These are phyloP conservation scores for Pichia cephalocereana DNA, from an alignment of 805 yeast genomes.

Conservation along the genomic window DNA sequence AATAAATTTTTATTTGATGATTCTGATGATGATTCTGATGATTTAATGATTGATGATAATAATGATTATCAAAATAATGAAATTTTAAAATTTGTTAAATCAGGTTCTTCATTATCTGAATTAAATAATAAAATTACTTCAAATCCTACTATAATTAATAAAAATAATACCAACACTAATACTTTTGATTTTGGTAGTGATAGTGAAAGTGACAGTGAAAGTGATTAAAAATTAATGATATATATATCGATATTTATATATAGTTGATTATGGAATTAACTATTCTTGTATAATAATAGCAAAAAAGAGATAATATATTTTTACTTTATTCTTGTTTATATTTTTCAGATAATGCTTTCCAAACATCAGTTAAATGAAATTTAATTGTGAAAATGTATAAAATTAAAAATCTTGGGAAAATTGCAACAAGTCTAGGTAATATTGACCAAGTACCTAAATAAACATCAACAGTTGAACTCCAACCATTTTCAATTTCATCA, in stretches of 20 bases:
- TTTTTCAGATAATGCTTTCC: constrained; percentile 18
- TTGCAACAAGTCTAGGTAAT: constrained; percentile 15
- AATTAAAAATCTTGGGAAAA: constrained; percentile 21
- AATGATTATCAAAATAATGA: not conserved
- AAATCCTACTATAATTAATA: too few species aligned
- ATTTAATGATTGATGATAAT: not conserved
- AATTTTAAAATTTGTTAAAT: not conserved
- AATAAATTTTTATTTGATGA: not conserved
- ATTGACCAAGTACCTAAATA: constrained; percentile 42
- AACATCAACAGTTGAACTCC: constrained; percentile 35
- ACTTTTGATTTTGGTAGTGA: not conserved
- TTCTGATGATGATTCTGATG: not conserved
- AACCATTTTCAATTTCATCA: constrained; percentile 34
- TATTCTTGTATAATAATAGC: not conserved
- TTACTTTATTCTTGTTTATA: not conserved
- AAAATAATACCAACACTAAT: too few species aligned
- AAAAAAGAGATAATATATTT: too few species aligned
- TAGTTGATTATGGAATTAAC: constrained; percentile 8
- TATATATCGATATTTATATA: not conserved
- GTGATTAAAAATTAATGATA: constrained; percentile 6
- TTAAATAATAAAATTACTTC: not conserved
- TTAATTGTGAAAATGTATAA: constrained; percentile 19
- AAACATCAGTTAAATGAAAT: constrained; percentile 31
- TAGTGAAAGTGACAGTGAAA: constrained; percentile 18
- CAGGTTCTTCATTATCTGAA: not conserved